Conservation (phyloP, 805 yeast species). For the Yamadazyma paraphyllophila region DNA sequence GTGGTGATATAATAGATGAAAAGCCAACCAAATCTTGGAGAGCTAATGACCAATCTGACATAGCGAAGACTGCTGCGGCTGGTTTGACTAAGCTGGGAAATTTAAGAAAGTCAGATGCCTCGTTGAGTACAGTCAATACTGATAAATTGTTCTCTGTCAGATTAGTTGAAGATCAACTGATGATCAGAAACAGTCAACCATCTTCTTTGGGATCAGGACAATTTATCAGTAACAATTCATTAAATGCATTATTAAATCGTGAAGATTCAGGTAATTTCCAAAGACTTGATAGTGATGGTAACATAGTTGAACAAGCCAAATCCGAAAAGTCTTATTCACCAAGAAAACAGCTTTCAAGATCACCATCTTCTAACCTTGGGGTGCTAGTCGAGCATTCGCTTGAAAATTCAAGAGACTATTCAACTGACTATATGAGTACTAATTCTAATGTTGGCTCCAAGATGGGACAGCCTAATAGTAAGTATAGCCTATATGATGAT, state of each 20-base stretch:
- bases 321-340: conserved; percentile 8
- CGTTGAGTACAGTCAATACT: conserved; percentile 82
- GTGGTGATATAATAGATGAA: conserved; percentile 24
- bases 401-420: conserved; percentile 17
- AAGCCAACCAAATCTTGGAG: conserved; percentile 44
- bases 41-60: conserved; percentile 35
- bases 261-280: conserved; percentile 39
- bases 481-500: conserved; percentile 24
- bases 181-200: conserved; percentile 29
- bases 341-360: conserved; percentile 19
- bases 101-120: conserved; percentile 67
- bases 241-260: conserved; percentile 23
- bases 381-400: conserved; percentile 28
- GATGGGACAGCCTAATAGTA: conserved; percentile 7
- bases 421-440: conserved; percentile 10
- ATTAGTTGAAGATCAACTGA: conserved; percentile 56
- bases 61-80: conserved; percentile 14
- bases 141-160: conserved; percentile 78
- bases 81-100: conserved; percentile 33
- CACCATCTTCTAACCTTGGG: conserved; percentile 27
- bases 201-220: conserved; percentile 28
- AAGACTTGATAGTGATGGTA: conserved; percentile 45
- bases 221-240: conserved; percentile 24
- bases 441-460: neutral
- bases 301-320: conserved; percentile 27